Conservation (phyloP, 2,329 filamentous ascomycete genomes). For the Amauroascus niger region DNA sequence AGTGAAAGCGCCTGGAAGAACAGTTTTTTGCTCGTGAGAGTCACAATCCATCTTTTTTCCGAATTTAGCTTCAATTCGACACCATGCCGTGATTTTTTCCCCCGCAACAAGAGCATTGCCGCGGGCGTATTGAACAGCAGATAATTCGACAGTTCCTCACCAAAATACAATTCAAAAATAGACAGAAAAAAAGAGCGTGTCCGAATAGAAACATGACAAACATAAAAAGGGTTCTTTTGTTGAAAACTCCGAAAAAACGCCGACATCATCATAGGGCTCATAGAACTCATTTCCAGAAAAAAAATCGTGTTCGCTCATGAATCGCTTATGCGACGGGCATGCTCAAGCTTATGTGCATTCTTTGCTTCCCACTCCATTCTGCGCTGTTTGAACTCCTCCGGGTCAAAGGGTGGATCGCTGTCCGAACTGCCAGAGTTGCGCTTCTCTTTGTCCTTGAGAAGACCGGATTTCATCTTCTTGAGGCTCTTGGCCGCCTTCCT, state of each 20-base stretch:
- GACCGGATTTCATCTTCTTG: conserved; percentile 30
- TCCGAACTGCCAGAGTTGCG: conserved; percentile 28
- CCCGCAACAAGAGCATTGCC: conserved; percentile 1
- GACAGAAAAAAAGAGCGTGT: not conserved
- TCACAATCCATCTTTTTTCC: conserved; percentile 7
- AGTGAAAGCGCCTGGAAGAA: not conserved
- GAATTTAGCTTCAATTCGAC: conserved; percentile 1
- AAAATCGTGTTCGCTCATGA: conserved; percentile 5
- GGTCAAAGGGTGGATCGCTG: conserved; percentile 38
- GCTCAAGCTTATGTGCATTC: conserved; percentile 25
- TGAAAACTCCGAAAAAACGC: conserved; percentile 11
- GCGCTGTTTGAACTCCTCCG: conserved; percentile 41
- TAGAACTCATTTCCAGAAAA: conserved; percentile 7
- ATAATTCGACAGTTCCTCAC: conserved; percentile 8
- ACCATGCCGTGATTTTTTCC: not conserved
- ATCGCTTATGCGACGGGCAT: conserved; percentile 10
- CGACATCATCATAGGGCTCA: conserved; percentile 10
- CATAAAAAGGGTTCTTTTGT: not conserved
- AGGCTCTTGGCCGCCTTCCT: conserved; percentile 23
- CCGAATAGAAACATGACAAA: not conserved
- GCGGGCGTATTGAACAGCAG: conserved; percentile 2
- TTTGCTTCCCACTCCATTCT: conserved; percentile 42
- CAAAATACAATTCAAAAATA: conserved; percentile 7
- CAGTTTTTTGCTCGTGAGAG: conserved; percentile 9
- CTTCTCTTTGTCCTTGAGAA: conserved; percentile 22